Base-by-base conservation (phyloP, 306 rosid genomes). In the Acmispon strigosus region DNA sequence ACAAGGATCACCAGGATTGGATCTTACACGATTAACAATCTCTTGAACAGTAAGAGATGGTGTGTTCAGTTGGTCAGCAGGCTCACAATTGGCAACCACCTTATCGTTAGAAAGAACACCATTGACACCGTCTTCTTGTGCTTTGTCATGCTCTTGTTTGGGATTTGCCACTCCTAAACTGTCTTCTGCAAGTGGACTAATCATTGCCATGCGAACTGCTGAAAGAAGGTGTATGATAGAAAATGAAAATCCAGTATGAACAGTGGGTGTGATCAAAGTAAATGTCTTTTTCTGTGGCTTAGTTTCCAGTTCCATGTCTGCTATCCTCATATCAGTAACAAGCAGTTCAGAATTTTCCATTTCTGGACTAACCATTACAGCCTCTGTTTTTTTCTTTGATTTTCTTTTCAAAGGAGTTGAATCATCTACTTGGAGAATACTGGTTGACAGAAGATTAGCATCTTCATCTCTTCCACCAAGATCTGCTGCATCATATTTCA, bases 121-220 rank as follows among this genome's bases (percentile, higher is more conserved):
- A 63, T 82, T 77, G 12, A 63, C 73, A 57, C 69, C 55, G 39
- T 52, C 90, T 70, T 81, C 93, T 2, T 58, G 87, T 51, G 47
- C 70, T 73, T 73, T 72, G 41, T 78, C 79, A 70, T 72, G 85
- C 78, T 83, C 89, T 73, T 83, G 84, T 44, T 59, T 45, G 62
- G 83, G 84, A 47, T 81, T 86, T 41, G 83, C 86, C 55, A 62
- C 79, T 44, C 76, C 92, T 76, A 86, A 66, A 78, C 78, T 77
- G 68, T 84, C 96, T 76, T 86, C 96, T 13, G 87, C 76, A 80
- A 73, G 83, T 52, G 87, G 89, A 65, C 83, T 85, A 53, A 88
- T 83, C 97, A 91, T 85, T 73, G 99, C 96, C 80, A 81, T 70
- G 71, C 99, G 97, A 54, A 91, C 96, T 57, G 99, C 99, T 27